A percentile compares a stretch with the other conserved stretches of the same genome.
Evolutionary conservation across 495 filamentous ascomycete genomes (phyloP).

Genomic region (Neurospora sp.): DNA sequence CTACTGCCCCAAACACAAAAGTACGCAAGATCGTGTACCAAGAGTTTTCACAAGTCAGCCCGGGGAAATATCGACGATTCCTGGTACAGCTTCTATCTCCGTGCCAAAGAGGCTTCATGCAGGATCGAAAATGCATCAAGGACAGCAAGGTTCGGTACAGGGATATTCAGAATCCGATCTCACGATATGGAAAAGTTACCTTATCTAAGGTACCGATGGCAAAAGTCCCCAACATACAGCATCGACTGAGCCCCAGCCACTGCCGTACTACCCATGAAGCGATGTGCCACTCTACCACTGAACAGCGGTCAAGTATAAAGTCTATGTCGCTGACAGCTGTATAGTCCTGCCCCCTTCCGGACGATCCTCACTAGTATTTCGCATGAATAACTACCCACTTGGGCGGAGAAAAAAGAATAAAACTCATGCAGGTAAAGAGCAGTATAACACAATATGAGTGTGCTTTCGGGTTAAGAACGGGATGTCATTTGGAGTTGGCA

Average conservation of each 20-base stretch:
- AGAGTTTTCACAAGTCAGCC: background rate
- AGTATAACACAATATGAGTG: background rate
- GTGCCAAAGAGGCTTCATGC: background rate
- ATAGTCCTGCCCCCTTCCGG: background rate
- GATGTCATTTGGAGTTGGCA: background rate
- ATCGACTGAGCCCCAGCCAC: background rate
- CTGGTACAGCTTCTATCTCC: background rate
- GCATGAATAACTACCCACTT: background rate
- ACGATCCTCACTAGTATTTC: background rate
- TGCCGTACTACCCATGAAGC: background rate
- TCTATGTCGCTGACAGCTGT: background rate
- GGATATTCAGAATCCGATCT: background rate
- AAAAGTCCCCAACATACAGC: background rate
- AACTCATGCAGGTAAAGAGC: background rate
- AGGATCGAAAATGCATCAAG: background rate
- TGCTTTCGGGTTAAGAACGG: background rate
- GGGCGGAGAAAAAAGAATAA: background rate
- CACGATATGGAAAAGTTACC: background rate
- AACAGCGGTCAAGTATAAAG: background rate
- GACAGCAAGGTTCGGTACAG: background rate
- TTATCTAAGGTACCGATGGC: background rate
- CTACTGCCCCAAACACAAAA: background rate
- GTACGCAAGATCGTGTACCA: background rate
- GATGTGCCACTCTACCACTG: background rate
- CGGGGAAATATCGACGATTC: background rate